Evolutionary conservation across 129 eudicot species (phyloP).

Genomic region (Chrysanthemum lavandulifolium): DNA sequence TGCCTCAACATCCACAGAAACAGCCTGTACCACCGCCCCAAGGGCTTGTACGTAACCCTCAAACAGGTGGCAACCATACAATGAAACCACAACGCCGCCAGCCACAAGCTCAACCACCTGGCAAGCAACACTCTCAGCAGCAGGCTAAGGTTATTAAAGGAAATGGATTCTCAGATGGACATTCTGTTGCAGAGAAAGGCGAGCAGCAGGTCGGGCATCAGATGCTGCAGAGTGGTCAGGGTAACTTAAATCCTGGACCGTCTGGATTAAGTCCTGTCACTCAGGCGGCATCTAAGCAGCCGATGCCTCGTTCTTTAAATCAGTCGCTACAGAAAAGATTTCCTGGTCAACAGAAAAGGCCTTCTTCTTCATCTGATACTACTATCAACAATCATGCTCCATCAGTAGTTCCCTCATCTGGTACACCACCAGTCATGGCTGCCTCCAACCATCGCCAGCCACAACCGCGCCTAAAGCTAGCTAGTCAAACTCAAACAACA

Average conservation of each 20-base stretch:
- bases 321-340: slow-evolving; percentile 38
- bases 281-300: slow-evolving; percentile 35
- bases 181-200: slow-evolving; percentile 41
- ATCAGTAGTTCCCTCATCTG: slow-evolving; percentile 19
- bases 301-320: slow-evolving; percentile 36
- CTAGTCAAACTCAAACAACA: slow-evolving; percentile 39
- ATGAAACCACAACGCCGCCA: slow-evolving; percentile 48
- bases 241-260: too few species aligned
- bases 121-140: slow-evolving; percentile 64
- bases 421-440: slow-evolving; percentile 14
- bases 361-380: slow-evolving; percentile 34
- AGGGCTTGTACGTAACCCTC: slow-evolving; percentile 51
- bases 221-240: slow-evolving; percentile 31
- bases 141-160: slow-evolving; percentile 55
- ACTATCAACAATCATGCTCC: slow-evolving; percentile 35
- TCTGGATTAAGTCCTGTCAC: neutral
- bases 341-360: slow-evolving; percentile 42
- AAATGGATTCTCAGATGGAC: slow-evolving; percentile 59
- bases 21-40: slow-evolving; percentile 47
- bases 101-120: slow-evolving; percentile 53
- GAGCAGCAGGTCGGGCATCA: slow-evolving; percentile 43
- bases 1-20: slow-evolving; percentile 55
- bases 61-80: slow-evolving; percentile 45
- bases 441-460: slow-evolving; percentile 48
- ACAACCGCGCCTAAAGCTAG: slow-evolving; percentile 42